Evolutionary conservation across 352 stramenopile species (phyloP), one percentile per base, ranked within the genome.

Genomic region (Phytophthora citrophthora): DNA sequence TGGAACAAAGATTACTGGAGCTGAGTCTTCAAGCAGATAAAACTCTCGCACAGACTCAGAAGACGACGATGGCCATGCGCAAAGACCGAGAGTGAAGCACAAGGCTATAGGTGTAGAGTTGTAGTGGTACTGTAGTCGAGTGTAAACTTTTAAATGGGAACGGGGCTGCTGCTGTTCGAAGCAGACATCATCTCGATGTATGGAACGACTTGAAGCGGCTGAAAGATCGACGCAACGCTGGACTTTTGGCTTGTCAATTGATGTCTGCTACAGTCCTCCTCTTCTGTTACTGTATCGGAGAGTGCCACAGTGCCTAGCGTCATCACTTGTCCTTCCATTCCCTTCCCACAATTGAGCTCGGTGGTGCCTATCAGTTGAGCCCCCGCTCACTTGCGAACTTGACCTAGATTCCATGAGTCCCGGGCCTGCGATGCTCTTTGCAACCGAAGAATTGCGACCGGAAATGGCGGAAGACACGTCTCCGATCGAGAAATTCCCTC

Each of bases 401-500:
- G 38, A 48, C 41, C 20, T 53, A 18, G 6, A 32, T 34, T 23
- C n/a, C 13, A 74, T 63, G 59, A 66, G 46, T 49, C 48, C 46
- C 3, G 13, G 31, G 7, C n/a, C 43, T 26, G 8, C 24, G 4
- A 41, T 53, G 26, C 54, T 16, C 23, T 61, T 27, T 5, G 12
- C 20, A 7, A n/a, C 55, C 0, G 60, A 54, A 3, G 62, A 76
- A 10, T 51, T 86, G 41, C 61, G 61, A 20, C 24, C 68, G 6
- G 59, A 81, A 2, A 59, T 55, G 41, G 52, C 32, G 3, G 48
- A 61, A 24, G 54, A n/a, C 27, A 47, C 27, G 24, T 76, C 63
- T 24, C 68, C 68, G 0, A 50, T 69, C 4, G n/a, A 61, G 10
- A 45, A 61, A 15, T 70, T 81, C 32, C 69, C 72, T 8, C 53